These are phyloP conservation scores for Dendrocalamus sinicus DNA, from an alignment of 176 grass and related monocot species.

Conservation along the genomic window DNA sequence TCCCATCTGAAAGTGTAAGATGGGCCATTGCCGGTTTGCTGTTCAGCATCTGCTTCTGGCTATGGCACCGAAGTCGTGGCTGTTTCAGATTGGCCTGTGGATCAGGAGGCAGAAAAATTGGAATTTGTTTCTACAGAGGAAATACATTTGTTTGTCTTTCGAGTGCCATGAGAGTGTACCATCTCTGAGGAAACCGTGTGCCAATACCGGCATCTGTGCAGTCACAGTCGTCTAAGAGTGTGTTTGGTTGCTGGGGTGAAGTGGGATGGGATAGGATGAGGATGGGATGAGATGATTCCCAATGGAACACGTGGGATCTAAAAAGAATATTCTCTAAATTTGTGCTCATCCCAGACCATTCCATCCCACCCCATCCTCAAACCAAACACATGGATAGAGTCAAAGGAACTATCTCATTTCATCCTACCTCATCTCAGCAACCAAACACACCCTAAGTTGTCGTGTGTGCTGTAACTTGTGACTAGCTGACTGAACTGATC, in stretches of 20 bases:
- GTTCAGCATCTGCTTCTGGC: conserved; percentile 11
- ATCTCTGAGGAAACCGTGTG: background rate
- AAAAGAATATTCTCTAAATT: too few species aligned
- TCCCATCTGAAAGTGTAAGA: conserved; percentile 5
- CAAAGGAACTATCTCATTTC: too few species aligned
- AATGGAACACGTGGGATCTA: too few species aligned
- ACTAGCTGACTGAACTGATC: background rate
- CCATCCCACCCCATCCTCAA: too few species aligned
- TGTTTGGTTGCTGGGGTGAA: too few species aligned
- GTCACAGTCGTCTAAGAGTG: too few species aligned
- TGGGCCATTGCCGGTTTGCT: background rate
- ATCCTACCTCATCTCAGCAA: too few species aligned
- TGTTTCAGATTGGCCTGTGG: background rate
- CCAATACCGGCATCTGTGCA: background rate
- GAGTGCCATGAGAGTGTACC: background rate
- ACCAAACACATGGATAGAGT: too few species aligned
- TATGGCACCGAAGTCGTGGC: background rate
- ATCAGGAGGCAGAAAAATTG: background rate
- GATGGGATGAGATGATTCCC: too few species aligned
- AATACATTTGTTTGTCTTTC: background rate
- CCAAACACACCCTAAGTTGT: background rate
- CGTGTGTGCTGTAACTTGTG: too few species aligned
- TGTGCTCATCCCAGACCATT: too few species aligned
- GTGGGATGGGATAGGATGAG: too few species aligned
- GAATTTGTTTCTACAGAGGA: background rate